These are phyloP conservation scores for Purshia tridentata DNA, from an alignment of 306 rosid genomes.

Conservation along the genomic window DNA sequence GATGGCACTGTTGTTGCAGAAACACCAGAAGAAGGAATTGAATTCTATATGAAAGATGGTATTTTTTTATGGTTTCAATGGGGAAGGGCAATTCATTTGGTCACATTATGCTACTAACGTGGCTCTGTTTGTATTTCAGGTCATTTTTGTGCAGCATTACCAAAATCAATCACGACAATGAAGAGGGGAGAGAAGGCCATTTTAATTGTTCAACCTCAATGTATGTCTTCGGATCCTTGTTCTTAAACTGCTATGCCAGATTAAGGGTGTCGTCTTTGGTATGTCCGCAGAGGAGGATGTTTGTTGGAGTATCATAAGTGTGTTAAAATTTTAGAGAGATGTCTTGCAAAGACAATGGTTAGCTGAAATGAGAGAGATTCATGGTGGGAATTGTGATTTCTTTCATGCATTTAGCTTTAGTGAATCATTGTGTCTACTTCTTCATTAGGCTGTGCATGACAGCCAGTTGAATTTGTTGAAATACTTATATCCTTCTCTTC, in stretches of 20 bases:
- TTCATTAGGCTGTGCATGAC: neutral
- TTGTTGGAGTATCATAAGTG: neutral
- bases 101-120: neutral
- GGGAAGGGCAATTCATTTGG: neutral
- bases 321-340: neutral
- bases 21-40: conserved; percentile 54
- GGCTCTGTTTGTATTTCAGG: conserved; percentile 35
- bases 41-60: conserved; percentile 67
- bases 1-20: conserved; percentile 61
- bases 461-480: neutral
- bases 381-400: too few relatives aligned
- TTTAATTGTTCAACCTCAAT: conserved; percentile 64
- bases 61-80: conserved; percentile 7
- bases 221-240: conserved; percentile 41
- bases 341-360: conserved; percentile 3
- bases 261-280: too few relatives aligned
- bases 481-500: neutral
- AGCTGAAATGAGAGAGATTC: neutral
- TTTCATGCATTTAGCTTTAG: conserved; percentile 5
- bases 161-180: conserved; percentile 61
- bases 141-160: conserved; percentile 49
- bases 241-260: neutral
- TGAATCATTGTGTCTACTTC: neutral
- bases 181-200: conserved; percentile 63
- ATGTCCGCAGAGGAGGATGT: too few relatives aligned